phyloP scores from a whole-genome alignment of 2,329 filamentous ascomycete genomes.

The Scorias spongiosa region DNA sequence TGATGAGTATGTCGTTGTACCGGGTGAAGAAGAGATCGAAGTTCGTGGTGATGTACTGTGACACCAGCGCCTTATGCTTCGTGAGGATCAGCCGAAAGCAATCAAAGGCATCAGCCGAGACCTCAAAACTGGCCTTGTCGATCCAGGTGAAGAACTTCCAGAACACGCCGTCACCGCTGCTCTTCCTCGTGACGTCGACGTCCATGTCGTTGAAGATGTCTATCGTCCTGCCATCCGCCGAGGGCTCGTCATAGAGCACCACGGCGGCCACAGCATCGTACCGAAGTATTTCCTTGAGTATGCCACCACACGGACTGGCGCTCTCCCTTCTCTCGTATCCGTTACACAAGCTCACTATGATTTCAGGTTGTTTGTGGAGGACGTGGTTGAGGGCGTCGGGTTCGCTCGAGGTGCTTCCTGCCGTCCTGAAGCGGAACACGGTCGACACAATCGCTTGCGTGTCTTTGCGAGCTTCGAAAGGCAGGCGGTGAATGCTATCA shows the following conservation, averaged over 20 bases:
- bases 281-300: slow-evolving; percentile 78
- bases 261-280: slow-evolving; percentile 82
- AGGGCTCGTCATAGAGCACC: slow-evolving; percentile 81
- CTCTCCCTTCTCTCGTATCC: slow-evolving; percentile 85
- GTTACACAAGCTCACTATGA: slow-evolving; percentile 74
- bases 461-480: slow-evolving; percentile 93
- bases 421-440: slow-evolving; percentile 75
- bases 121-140: slow-evolving; percentile 89
- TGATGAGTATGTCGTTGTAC: slow-evolving; percentile 77
- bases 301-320: slow-evolving; percentile 78
- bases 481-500: slow-evolving; percentile 64
- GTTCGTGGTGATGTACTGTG: slow-evolving; percentile 74
- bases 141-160: slow-evolving; percentile 98
- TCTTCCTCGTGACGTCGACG: slow-evolving; percentile 60
- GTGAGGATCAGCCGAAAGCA: slow-evolving; percentile 92
- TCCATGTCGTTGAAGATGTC: slow-evolving; percentile 46
- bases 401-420: slow-evolving; percentile 49
- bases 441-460: slow-evolving; percentile 92
- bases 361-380: slow-evolving; percentile 69
- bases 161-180: slow-evolving; percentile 73
- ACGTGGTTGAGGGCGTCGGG: slow-evolving; percentile 81
- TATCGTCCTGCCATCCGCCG: slow-evolving; percentile 55
- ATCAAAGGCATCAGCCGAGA: slow-evolving; percentile 92
- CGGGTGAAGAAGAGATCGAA: slow-evolving; percentile 85
- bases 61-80: slow-evolving; percentile 81